A percentile compares a stretch with the other conserved stretches of the same genome.
These are phyloP conservation scores for Apiotrichum laibachii DNA, from an alignment of 1,284 basidiomycete genomes.

Conservation along the genomic window DNA sequence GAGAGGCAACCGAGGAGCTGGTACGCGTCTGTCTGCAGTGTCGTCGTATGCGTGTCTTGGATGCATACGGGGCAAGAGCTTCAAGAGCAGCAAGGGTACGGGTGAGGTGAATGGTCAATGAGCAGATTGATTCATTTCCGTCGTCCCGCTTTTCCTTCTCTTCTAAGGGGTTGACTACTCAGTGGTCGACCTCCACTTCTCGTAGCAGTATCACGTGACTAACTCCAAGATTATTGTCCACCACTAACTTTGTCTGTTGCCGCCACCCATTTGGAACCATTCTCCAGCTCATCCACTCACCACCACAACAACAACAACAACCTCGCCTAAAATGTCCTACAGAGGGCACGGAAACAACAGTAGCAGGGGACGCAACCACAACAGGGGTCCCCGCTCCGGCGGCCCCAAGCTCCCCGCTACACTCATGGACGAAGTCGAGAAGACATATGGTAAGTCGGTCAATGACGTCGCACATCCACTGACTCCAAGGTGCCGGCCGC, in stretches of 20 bases:
- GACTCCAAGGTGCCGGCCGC: constrained; percentile 4
- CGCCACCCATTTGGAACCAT: background rate
- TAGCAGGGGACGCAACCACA: background rate
- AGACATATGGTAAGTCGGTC: constrained; percentile 26
- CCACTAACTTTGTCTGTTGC: background rate
- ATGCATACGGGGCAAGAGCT: too few species aligned
- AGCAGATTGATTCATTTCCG: too few species aligned
- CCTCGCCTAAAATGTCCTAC: background rate
- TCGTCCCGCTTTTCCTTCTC: too few species aligned
- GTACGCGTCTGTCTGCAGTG: too few species aligned
- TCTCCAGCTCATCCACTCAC: background rate
- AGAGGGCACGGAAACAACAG: background rate
- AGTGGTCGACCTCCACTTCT: background rate
- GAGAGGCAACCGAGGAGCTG: too few species aligned
- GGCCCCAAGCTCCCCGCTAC: constrained; percentile 38
- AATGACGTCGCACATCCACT: background rate
- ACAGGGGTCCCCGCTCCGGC: background rate
- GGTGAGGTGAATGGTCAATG: too few species aligned
- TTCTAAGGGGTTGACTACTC: too few species aligned
- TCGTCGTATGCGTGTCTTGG: too few species aligned
- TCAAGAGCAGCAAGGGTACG: too few species aligned
- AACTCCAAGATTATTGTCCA: background rate
- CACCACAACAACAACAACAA: background rate
- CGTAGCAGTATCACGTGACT: too few species aligned
- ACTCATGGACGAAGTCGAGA: constrained; percentile 39